A percentile compares a stretch with the other conserved stretches of the same genome.
Conservation (phyloP, 805 yeast genomes). For the Wickerhamiella sorbophila region DNA sequence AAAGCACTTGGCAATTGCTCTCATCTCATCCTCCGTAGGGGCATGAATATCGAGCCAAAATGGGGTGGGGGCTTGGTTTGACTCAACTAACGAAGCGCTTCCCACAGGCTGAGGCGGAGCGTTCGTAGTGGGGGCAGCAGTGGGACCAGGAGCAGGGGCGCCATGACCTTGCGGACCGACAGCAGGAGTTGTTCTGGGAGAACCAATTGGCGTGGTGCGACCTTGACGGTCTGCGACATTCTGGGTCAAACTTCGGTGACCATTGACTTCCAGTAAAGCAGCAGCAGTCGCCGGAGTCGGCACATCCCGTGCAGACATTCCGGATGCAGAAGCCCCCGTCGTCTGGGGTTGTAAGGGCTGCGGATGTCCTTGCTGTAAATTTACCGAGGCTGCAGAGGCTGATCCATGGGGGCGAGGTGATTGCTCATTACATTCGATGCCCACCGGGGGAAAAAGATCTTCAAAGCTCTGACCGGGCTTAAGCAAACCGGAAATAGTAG, state of each 20-base stretch:
- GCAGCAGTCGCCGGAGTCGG: background rate
- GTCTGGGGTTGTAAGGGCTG: constrained; percentile 5
- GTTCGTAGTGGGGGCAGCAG: constrained; percentile 1
- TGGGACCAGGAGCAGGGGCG: background rate
- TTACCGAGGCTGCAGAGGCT: constrained; percentile 3
- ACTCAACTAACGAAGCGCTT: constrained; percentile 1
- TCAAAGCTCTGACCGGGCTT: constrained; percentile 44
- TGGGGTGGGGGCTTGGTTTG: constrained; percentile 32
- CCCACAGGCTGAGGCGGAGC: constrained; percentile 1
- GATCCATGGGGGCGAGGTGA: constrained; percentile 2
- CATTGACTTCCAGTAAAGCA: background rate
- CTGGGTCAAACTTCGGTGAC: constrained; percentile 1
- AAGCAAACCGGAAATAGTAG: constrained; percentile 68
- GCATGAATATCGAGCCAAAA: constrained; percentile 89
- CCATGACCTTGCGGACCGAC: background rate
- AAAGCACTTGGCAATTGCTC: constrained; percentile 74
- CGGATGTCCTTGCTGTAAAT: too few relatives aligned
- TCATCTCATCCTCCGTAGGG: constrained; percentile 96
- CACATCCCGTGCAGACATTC: background rate
- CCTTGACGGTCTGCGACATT: constrained; percentile 4
- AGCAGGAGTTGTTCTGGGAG: background rate
- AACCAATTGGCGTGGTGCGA: background rate
- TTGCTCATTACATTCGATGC: background rate
- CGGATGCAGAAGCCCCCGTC: constrained; percentile 5
- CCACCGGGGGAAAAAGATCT: constrained; percentile 38